Evolutionary conservation across 164 flowering plant species (phyloP), one percentile per base, ranked within the genome.

Genomic region (Piper betle): DNA sequence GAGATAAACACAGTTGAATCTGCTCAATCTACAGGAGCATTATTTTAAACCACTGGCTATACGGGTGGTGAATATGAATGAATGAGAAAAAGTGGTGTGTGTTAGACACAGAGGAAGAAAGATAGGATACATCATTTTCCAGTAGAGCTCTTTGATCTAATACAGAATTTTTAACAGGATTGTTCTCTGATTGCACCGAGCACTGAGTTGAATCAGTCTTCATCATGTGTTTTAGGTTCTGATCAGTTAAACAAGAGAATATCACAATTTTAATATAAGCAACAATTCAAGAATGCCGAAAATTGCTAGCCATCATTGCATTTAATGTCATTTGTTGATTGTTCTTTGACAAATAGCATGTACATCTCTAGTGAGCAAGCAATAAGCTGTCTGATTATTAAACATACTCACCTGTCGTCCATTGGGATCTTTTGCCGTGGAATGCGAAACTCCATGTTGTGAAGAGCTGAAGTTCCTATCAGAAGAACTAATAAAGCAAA

Each of bases 51-150:
- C 13, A 33, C 33, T 15, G 12, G 16, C 3, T 55, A 4, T 4
- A 37, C 37, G 5, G 20, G 38, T 15, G 12, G 13, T 9, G 39
- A 5, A 33, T 15, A 15, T 10, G 11, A 2, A 4, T 4, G 19
- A 2, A 38, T 0, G 25, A 25, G 58, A 55, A 33, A 39, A 33
- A 38, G 25, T 11, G 7, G n/a, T n/a, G 58, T 11, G 58, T 8
- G 57, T 11, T 5, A 1, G 58, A n/a, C n/a, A 3, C 6, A 25
- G 39, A 55, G 58, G 8, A 15, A 55, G 15, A 55, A 13, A 9
- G 58, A 55, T 38, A 62, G 42, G 91, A 77, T 80, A 87, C 97
- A 78, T 90, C 97, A 48, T 74, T 84, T 68, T 87, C 95, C 82
- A 90, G 73, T 50, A 91, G 83, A 64, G 80, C 79, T 63, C 80